Percentiles rank a stretch among this genome's conserved stretches.
These are phyloP conservation scores for Zymoseptoria pseudotritici DNA, from an alignment of 2,329 filamentous ascomycete genomes.

Conservation along the genomic window DNA sequence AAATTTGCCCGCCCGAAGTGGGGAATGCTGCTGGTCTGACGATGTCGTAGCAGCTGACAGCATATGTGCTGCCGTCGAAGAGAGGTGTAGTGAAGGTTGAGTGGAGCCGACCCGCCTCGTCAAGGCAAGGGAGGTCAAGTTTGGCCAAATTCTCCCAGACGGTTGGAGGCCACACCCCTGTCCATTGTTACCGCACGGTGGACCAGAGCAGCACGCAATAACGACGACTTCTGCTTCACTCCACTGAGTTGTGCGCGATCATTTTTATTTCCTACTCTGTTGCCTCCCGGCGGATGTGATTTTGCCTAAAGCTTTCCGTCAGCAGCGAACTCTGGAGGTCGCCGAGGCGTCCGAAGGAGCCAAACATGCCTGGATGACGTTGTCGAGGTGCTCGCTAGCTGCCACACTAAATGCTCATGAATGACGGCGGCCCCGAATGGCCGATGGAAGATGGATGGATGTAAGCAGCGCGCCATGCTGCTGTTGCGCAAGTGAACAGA, in stretches of 20 bases:
- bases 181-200: neutral
- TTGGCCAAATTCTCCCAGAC: neutral
- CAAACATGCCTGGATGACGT: neutral
- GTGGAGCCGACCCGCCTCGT: neutral
- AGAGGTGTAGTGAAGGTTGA: neutral
- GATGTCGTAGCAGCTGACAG: constrained; percentile 1
- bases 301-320: neutral
- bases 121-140: neutral
- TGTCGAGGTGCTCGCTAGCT: neutral
- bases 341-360: neutral
- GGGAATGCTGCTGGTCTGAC: neutral
- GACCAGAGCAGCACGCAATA: neutral
- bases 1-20: neutral
- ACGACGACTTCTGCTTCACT: neutral
- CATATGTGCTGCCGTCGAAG: neutral
- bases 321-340: neutral
- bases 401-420: neutral
- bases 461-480: neutral
- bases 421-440: neutral
- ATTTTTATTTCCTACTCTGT: neutral
- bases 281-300: neutral
- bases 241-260: neutral
- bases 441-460: neutral
- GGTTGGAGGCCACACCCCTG: neutral
- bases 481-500: neutral